Evolutionary conservation across 495 filamentous ascomycete species (phyloP), one percentile per base, ranked within the genome.

Genomic region (Polyplosphaeria fusca): DNA sequence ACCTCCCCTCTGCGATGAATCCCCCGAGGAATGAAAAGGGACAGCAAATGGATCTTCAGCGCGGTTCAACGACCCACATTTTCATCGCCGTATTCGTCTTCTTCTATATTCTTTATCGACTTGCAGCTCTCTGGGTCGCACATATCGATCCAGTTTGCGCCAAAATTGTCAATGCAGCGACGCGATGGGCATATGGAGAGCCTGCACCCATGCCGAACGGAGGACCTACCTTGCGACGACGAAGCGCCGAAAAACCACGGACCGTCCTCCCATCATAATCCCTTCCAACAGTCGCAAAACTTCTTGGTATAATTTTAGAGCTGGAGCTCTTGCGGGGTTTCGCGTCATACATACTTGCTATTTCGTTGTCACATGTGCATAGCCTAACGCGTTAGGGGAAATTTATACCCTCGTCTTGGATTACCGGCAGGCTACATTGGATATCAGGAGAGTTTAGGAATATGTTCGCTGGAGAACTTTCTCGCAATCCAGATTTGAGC

Each of bases 1-100:
- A 66, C 28, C 43, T 66, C 19, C 63, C 63, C 3, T 55, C 48
- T 20, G 58, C 54, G 18, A 56, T 66, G 63, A 64, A 66, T 24
- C 66, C 63, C 5, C 49, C 51, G 2, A 22, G 43, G 9, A 62
- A 68, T 40, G 63, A 60, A 32, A 63, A 64, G 22, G 66, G 66
- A 20, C 55, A 68, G 44, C 63, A 57, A 39, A 61, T 60, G 60
- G 63, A 68, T 55, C 47, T 68, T 20, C 52, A 60, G 45, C 47
- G 65, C 4, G 65, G 62, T n/a, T 45, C 53, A 18, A 53, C 47
- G 19, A 39, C 47, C 18, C 65, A 68, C 24, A 54, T 65, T 12
- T 51, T 57, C 32, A 46, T 63, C 40, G 63, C 63, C 26, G 47
- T 64, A 25, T 55, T 24, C 4, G 23, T 66, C 7, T 68, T 68